These are phyloP conservation scores for Penicillium sp. DNA, from an alignment of 2,329 filamentous ascomycete species.

Conservation along the genomic window DNA sequence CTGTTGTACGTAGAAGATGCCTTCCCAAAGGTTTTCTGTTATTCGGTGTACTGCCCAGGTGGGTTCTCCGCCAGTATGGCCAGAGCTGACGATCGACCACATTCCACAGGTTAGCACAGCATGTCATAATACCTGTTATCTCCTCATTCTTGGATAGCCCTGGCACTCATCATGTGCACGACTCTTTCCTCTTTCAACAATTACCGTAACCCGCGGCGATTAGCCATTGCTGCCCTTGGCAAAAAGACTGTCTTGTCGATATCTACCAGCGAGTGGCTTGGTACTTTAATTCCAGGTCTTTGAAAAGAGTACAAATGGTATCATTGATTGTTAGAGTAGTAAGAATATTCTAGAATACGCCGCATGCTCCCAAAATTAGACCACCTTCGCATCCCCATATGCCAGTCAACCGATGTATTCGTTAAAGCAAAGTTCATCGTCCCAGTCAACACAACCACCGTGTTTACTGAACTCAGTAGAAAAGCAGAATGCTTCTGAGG, in stretches of 20 bases:
- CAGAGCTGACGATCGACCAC: not conserved
- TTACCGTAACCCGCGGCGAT: no score
- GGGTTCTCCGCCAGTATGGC: not conserved
- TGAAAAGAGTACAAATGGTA: conserved; percentile 23
- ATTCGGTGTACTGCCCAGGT: not conserved
- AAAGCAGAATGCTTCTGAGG: not conserved
- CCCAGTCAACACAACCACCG: not conserved
- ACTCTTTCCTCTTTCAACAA: no score
- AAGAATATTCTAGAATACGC: conserved; percentile 15
- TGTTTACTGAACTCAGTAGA: not conserved
- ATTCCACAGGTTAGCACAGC: not conserved
- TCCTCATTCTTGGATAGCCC: not conserved
- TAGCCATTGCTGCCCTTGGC: no score
- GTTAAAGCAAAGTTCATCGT: conserved; percentile 8
- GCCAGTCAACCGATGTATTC: conserved; percentile 9
- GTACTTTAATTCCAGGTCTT: not conserved
- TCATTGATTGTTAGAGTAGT: conserved; percentile 24
- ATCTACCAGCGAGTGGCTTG: not conserved
- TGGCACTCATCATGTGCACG: not conserved
- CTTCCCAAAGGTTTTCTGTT: not conserved
- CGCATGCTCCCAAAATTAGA: conserved; percentile 15
- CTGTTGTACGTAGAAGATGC: no score
- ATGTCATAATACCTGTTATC: not conserved
- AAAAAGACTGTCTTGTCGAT: not conserved
- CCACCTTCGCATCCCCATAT: conserved; percentile 1